These are phyloP conservation scores for Escovopsis sp. DNA, from an alignment of 2,329 filamentous ascomycete genomes.

Conservation along the genomic window DNA sequence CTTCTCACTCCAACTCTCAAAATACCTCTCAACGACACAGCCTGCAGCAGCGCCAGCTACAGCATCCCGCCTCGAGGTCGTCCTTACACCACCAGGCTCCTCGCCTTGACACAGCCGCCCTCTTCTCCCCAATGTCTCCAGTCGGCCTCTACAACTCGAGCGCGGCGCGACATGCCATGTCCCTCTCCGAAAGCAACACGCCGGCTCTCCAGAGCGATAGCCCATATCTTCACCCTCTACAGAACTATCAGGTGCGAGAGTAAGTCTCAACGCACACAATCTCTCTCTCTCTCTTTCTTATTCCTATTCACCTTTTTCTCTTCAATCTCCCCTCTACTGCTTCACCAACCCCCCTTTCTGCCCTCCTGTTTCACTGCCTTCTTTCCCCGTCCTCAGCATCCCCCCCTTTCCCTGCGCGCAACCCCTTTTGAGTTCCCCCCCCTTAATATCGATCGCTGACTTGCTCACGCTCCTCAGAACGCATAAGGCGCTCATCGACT, in stretches of 20 bases:
- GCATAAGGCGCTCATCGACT: constrained; percentile 80
- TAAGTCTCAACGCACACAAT: constrained; percentile 28
- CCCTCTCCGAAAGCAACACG: constrained; percentile 39
- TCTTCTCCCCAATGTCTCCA: constrained; percentile 45
- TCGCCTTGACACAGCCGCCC: constrained; percentile 28
- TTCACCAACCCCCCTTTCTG: no score
- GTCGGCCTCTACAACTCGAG: constrained; percentile 46
- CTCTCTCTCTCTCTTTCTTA: no score
- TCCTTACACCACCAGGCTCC: constrained; percentile 19
- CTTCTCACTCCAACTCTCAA: no score
- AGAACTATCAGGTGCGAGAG: constrained; percentile 63
- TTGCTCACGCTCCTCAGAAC: constrained; percentile 37
- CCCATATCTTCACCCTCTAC: constrained; percentile 54
- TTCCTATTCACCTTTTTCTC: not conserved
- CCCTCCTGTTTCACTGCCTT: not conserved
- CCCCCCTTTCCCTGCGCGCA: not conserved
- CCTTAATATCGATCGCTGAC: not conserved
- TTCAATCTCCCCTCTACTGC: not conserved
- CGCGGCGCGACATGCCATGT: constrained; percentile 26
- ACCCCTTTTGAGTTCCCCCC: not conserved
- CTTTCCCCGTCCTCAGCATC: constrained; percentile 1
- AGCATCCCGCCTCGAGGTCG: constrained; percentile 6
- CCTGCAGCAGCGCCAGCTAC: not conserved
- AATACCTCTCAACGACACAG: constrained; percentile 7
- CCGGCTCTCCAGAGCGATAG: constrained; percentile 35